Percentiles rank a stretch among this genome's conserved stretches.
These are phyloP conservation scores for Leccinum variabile DNA, from an alignment of 1,284 basidiomycete species.

Conservation along the genomic window DNA sequence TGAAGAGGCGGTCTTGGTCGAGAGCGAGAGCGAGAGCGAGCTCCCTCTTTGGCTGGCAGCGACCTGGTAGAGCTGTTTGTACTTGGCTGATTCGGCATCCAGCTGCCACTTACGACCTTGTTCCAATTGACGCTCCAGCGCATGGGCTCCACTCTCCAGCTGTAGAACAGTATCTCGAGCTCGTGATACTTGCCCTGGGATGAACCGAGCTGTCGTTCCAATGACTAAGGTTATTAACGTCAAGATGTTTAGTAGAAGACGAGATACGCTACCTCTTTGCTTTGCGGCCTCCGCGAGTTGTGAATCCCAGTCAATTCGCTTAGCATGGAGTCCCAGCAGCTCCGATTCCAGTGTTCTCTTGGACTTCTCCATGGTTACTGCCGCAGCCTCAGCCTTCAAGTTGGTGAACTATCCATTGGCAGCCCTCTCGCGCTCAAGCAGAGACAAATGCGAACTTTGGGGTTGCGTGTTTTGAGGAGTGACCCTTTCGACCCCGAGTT, in stretches of 20 bases:
- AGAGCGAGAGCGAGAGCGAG: constrained; percentile 47
- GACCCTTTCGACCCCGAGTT: too few species aligned
- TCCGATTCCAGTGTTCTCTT: too few species aligned
- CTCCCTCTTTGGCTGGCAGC: constrained; percentile 65
- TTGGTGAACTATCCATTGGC: too few species aligned
- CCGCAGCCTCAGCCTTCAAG: too few species aligned
- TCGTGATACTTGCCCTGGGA: constrained; percentile 79
- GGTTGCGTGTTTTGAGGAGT: too few species aligned
- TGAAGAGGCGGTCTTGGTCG: constrained; percentile 69
- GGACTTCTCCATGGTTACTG: too few species aligned
- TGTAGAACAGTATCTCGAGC: constrained; percentile 87
- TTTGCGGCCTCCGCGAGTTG: constrained; percentile 63
- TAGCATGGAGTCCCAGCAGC: constrained; percentile 49
- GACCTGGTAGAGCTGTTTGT: constrained; percentile 38
- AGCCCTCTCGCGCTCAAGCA: too few species aligned
- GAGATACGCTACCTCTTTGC: constrained; percentile 64
- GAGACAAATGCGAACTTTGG: too few species aligned
- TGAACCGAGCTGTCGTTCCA: constrained; percentile 75
- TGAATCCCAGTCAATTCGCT: constrained; percentile 70
- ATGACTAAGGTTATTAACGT: constrained; percentile 22
- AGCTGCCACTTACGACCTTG: constrained; percentile 46
- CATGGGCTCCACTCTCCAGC: constrained; percentile 79
- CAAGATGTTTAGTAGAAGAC: too few species aligned
- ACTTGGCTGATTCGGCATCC: too few species aligned
- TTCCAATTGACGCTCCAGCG: constrained; percentile 74